Evolutionary conservation across 2,329 filamentous ascomycete species (phyloP).

Genomic region (Trichoderma sp.): DNA sequence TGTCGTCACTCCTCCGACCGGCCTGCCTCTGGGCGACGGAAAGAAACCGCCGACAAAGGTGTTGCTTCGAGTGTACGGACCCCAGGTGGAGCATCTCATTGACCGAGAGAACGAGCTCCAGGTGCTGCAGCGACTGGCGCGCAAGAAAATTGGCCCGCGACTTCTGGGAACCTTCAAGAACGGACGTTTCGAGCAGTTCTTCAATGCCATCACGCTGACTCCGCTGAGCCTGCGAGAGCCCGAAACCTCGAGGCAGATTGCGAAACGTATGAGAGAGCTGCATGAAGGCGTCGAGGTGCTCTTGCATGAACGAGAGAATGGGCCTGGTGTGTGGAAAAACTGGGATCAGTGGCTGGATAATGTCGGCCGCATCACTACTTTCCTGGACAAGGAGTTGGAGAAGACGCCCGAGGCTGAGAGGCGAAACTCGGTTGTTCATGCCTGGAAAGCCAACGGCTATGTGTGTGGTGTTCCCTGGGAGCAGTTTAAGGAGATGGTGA

Average conservation of each 20-base stretch:
- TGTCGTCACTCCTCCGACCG: slow-evolving; percentile 77
- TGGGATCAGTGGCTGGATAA: slow-evolving; percentile 88
- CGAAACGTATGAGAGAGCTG: slow-evolving; percentile 94
- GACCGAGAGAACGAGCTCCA: slow-evolving; percentile 86
- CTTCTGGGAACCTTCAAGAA: slow-evolving; percentile 90
- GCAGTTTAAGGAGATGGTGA: slow-evolving; percentile 68
- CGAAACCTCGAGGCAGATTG: slow-evolving; percentile 86
- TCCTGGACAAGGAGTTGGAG: slow-evolving; percentile 57
- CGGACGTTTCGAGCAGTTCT: slow-evolving; percentile 92
- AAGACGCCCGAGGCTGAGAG: slow-evolving; percentile 31
- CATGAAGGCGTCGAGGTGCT: slow-evolving; percentile 91
- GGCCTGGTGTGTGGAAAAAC: slow-evolving; percentile 83
- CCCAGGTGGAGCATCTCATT: slow-evolving; percentile 92
- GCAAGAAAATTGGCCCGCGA: slow-evolving; percentile 89
- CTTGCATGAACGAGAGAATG: slow-evolving; percentile 69
- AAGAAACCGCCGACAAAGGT: slow-evolving; percentile 62
- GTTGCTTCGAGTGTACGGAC: slow-evolving; percentile 87
- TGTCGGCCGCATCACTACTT: slow-evolving; percentile 57
- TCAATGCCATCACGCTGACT: slow-evolving; percentile 79
- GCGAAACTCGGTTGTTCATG: slow-evolving; percentile 34
- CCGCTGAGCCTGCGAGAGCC: slow-evolving; percentile 72
- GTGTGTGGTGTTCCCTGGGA: slow-evolving; percentile 84
- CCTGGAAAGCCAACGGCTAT: slow-evolving; percentile 68
- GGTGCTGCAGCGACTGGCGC: slow-evolving; percentile 79
- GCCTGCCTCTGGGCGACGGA: slow-evolving; percentile 44